These are phyloP conservation scores for Caloboletus inedulis DNA, from an alignment of 1,284 basidiomycete genomes.

Conservation along the genomic window DNA sequence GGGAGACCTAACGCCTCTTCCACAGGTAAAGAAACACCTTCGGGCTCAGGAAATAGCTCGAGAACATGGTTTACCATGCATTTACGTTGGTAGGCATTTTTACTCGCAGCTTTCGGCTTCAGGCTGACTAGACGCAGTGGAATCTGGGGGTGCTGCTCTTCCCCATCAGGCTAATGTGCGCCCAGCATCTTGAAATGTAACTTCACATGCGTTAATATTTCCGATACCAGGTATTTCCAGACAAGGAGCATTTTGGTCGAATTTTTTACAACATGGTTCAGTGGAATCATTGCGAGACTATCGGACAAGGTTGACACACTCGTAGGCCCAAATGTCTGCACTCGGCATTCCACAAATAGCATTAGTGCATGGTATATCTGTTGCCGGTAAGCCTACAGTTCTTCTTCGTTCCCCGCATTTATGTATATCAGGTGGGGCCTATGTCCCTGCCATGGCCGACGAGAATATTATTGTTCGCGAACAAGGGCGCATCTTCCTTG, in stretches of 20 bases:
- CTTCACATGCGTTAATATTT: constrained; percentile 12
- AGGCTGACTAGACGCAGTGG: constrained; percentile 51
- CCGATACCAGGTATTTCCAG: constrained; percentile 62
- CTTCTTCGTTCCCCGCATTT: constrained; percentile 8
- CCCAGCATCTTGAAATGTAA: background rate
- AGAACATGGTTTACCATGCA: constrained; percentile 87
- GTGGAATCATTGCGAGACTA: constrained; percentile 5
- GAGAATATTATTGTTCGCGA: constrained; percentile 93
- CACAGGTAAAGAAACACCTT: constrained; percentile 90
- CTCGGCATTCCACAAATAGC: constrained; percentile 89
- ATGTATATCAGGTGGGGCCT: constrained; percentile 65
- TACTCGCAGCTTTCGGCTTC: background rate
- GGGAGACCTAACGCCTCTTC: constrained; percentile 2
- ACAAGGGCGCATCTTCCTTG: constrained; percentile 94
- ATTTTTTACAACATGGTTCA: constrained; percentile 96
- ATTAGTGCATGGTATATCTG: constrained; percentile 91
- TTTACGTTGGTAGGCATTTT: constrained; percentile 73
- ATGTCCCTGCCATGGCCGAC: constrained; percentile 96
- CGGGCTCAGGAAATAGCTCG: constrained; percentile 91
- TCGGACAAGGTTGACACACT: constrained; percentile 10
- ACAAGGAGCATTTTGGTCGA: constrained; percentile 90
- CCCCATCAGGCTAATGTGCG: constrained; percentile 87
- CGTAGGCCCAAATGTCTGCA: constrained; percentile 85
- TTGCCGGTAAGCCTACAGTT: constrained; percentile 57
- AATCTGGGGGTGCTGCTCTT: constrained; percentile 90